Evolutionary conservation across 140 eudicot genomes (phyloP).

Genomic region (Cichorium intybus): DNA sequence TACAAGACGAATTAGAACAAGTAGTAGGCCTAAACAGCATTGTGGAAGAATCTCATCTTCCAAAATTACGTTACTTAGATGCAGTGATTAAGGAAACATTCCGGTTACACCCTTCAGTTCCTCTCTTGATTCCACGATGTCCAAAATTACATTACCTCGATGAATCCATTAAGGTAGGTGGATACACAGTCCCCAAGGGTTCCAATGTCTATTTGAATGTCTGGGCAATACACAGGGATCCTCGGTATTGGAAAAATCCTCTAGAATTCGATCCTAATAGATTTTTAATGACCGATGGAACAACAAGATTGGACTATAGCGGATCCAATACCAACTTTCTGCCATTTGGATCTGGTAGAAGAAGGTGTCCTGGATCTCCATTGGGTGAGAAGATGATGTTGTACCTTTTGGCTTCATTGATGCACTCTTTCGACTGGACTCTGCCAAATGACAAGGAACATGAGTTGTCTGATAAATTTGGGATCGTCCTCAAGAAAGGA

Average conservation of each 20-base stretch:
- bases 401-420: conserved; percentile 29
- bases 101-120: conserved; percentile 36
- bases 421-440: conserved; percentile 36
- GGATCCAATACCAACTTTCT: conserved; percentile 18
- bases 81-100: conserved; percentile 41
- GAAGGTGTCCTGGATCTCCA: conserved; percentile 34
- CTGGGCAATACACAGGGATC: conserved; percentile 45
- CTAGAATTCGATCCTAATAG: conserved; percentile 30
- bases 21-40: conserved; percentile 30
- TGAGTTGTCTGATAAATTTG: conserved; percentile 33
- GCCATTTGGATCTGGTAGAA: conserved; percentile 46
- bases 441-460: conserved; percentile 14
- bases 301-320: conserved; percentile 6
- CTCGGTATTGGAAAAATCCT: conserved; percentile 31
- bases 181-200: conserved; percentile 39
- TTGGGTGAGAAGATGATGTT: conserved; percentile 39
- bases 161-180: conserved; percentile 16
- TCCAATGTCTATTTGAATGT: conserved; percentile 29
- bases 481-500: conserved; percentile 29
- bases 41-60: conserved; percentile 31
- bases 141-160: conserved; percentile 14
- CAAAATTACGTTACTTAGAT: conserved; percentile 21
- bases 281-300: conserved; percentile 15
- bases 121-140: conserved; percentile 20
- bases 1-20: conserved; percentile 24